Percentiles rank a stretch among this genome's conserved stretches.
Evolutionary conservation across 208 protist species (phyloP).

Genomic region (Blechomonas ayalai): DNA sequence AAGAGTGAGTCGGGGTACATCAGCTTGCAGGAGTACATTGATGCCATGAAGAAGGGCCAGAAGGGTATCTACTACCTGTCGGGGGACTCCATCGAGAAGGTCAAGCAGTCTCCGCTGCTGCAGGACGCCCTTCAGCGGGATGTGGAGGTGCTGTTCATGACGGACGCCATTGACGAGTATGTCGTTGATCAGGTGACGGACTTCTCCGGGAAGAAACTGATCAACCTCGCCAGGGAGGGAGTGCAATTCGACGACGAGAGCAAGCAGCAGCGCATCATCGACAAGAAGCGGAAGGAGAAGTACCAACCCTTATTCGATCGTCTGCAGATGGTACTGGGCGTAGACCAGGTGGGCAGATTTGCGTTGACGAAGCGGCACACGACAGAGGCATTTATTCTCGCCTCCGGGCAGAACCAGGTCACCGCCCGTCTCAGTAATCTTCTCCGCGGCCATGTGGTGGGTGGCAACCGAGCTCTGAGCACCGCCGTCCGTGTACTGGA

Average conservation of each 20-base stretch:
- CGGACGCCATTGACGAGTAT: constrained; percentile 99
- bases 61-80: constrained; percentile 93
- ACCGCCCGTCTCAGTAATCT: constrained; percentile 97
- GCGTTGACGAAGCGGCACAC: constrained; percentile 89
- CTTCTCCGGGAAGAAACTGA: constrained; percentile 94
- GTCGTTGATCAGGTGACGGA: constrained; percentile 89
- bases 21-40: constrained; percentile 89
- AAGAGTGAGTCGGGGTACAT: constrained; percentile 65
- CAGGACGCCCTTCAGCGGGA: constrained; percentile 75
- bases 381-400: constrained; percentile 92
- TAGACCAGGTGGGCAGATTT: constrained; percentile 81
- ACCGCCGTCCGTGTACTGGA: constrained; percentile 93
- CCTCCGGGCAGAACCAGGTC: constrained; percentile 90
- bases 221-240: constrained; percentile 95
- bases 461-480: constrained; percentile 21
- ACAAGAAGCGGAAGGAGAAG: constrained; percentile 88
- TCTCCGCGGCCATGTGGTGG: constrained; percentile 93
- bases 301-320: constrained; percentile 80
- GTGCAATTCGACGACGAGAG: constrained; percentile 90
- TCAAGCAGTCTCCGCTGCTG: constrained; percentile 79
- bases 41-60: constrained; percentile 93
- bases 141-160: constrained; percentile 93
- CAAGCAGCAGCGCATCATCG: constrained; percentile 87
- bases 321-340: constrained; percentile 74
- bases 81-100: constrained; percentile 66